phyloP scores from a whole-genome alignment of 1,139 yeast species.

The Suhomyces anneliseae region DNA sequence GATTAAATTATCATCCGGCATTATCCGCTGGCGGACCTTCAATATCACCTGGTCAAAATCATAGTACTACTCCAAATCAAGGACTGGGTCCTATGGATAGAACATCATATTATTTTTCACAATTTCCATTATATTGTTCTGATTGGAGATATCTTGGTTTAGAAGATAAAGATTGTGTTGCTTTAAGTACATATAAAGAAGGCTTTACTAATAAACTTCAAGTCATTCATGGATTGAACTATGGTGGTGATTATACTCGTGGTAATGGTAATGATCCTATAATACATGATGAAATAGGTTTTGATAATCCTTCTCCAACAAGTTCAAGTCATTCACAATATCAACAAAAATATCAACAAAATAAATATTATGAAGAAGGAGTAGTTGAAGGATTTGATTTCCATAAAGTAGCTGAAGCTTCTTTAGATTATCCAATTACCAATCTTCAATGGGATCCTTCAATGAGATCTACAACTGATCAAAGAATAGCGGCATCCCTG shows the following conservation, averaged over 20 bases:
- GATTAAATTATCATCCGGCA: conserved; percentile 3
- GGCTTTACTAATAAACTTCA: conserved; percentile 60
- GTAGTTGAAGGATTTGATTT: conserved; percentile 47
- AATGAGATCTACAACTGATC: conserved; percentile 27
- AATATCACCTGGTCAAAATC: conserved; percentile 1
- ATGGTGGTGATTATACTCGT: conserved; percentile 24
- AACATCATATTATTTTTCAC: conserved; percentile 57
- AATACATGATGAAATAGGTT: conserved; percentile 10
- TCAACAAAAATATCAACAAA: conserved; percentile 1
- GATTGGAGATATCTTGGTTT: conserved; percentile 59
- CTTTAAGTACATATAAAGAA: conserved; percentile 69
- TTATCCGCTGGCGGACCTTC: background rate
- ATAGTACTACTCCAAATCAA: background rate
- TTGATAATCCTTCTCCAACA: conserved; percentile 13
- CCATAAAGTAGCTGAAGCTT: conserved; percentile 50
- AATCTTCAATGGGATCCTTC: conserved; percentile 73
- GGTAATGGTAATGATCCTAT: conserved; percentile 10
- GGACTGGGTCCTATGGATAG: conserved; percentile 23
- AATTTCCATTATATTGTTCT: conserved; percentile 62
- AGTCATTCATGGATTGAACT: conserved; percentile 43
- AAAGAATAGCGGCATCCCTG: conserved; percentile 64
- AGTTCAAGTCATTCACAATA: background rate
- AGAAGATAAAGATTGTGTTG: conserved; percentile 51
- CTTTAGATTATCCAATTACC: conserved; percentile 66
- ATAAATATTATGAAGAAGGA: conserved; percentile 4